phyloP scores from a whole-genome alignment of 2,329 filamentous ascomycete genomes.

The Massarina eburnea region DNA sequence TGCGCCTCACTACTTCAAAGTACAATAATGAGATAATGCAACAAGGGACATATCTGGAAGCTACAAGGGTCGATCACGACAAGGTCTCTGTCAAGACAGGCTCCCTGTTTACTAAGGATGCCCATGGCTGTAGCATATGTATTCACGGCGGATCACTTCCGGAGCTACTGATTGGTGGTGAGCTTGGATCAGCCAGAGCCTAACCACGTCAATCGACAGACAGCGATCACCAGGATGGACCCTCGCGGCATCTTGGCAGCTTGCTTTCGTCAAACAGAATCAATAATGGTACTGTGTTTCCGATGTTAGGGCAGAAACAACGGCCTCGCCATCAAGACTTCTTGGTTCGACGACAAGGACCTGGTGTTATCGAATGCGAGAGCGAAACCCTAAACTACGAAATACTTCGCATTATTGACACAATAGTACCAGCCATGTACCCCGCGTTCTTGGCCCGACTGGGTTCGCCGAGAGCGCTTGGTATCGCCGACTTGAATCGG shows the following conservation, averaged over 20 bases:
- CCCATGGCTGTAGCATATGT: not conserved
- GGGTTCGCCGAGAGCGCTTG: not conserved
- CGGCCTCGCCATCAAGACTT: not conserved
- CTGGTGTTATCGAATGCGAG: not conserved
- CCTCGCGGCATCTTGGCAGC: not conserved
- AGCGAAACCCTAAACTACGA: not conserved
- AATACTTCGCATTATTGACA: not conserved
- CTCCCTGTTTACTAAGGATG: not conserved
- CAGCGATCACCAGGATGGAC: not conserved
- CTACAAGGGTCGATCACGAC: not conserved
- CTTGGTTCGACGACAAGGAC: not conserved
- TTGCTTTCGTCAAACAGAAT: not conserved
- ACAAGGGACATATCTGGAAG: not conserved
- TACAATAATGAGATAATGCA: not conserved
- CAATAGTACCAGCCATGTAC: not conserved
- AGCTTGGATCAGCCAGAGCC: not conserved
- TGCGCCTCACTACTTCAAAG: not conserved
- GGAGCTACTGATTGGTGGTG: not conserved
- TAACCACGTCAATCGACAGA: not conserved
- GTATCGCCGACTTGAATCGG: not conserved
- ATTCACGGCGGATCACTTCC: not conserved
- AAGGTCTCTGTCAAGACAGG: not conserved
- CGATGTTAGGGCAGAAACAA: not conserved
- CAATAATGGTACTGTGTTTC: not conserved
- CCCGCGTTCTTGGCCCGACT: not conserved